These are phyloP conservation scores for Vicia sativa DNA, from an alignment of 306 rosid species.

Conservation along the genomic window DNA sequence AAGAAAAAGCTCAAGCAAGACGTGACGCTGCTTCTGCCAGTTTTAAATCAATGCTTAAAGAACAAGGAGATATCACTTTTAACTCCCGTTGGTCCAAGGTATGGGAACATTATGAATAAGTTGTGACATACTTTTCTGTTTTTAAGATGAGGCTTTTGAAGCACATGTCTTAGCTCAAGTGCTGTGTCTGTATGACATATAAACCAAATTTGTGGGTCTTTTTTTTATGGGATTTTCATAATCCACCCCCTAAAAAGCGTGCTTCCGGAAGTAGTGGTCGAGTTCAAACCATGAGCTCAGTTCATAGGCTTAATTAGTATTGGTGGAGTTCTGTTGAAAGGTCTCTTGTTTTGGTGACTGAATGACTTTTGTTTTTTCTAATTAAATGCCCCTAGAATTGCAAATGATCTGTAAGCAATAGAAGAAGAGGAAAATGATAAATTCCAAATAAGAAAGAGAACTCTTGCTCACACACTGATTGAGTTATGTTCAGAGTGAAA, in stretches of 20 bases:
- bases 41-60: constrained; percentile 84
- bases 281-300: constrained; percentile 8
- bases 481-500: not conserved
- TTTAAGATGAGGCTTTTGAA: constrained; percentile 28
- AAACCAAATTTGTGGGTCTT: constrained; percentile 14
- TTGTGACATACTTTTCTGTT: constrained; percentile 32
- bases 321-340: constrained; percentile 14
- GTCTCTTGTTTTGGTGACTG: constrained; percentile 20
- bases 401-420: constrained; percentile 9
- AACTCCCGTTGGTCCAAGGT: constrained; percentile 99
- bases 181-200: constrained; percentile 7
- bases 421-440: constrained; percentile 1
- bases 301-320: constrained; percentile 6
- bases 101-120: constrained; percentile 37
- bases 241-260: no score
- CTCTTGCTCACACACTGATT: not conserved
- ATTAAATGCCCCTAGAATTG: constrained; percentile 4
- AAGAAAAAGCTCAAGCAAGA: constrained; percentile 79
- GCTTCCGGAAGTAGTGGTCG: no score
- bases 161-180: not conserved
- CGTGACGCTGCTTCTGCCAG: constrained; percentile 66
- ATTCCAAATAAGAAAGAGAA: constrained; percentile 7
- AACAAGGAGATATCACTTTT: constrained; percentile 69
- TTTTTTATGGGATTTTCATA: not conserved
- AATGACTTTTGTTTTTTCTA: not conserved